A percentile compares a stretch with the other conserved stretches of the same genome.
phyloP scores from a whole-genome alignment of 495 filamentous ascomycete genomes.

The Sabuloglossum arenarium region DNA sequence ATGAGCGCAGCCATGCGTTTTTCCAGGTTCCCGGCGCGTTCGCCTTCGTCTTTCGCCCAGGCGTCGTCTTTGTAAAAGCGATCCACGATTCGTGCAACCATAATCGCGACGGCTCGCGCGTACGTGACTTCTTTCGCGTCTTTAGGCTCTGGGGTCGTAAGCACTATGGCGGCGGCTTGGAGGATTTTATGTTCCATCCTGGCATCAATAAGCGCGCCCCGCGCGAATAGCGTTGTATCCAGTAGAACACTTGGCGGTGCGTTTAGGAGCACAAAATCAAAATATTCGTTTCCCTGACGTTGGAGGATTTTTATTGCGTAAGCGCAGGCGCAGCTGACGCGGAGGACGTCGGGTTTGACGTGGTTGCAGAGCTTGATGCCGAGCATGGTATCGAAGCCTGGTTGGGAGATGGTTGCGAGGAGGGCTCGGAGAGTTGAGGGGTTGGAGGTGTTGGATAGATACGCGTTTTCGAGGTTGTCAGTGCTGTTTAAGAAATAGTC shows the following conservation, averaged over 20 bases:
- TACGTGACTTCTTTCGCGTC: background rate
- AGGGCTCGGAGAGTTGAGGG: background rate
- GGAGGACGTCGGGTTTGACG: background rate
- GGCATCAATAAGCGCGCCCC: background rate
- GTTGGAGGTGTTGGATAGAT: constrained; percentile 3
- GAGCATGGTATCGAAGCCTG: background rate
- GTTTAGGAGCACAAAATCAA: background rate
- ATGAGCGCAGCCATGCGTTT: background rate
- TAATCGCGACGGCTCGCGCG: background rate
- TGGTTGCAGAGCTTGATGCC: background rate
- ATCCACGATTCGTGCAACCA: background rate
- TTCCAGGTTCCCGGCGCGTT: background rate
- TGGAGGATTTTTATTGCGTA: background rate
- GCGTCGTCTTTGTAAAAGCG: background rate
- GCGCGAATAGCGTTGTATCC: background rate
- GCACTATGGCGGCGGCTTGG: background rate
- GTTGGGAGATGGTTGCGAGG: background rate
- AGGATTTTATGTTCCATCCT: background rate
- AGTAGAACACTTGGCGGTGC: background rate
- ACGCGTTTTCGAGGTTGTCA: constrained; percentile 26
- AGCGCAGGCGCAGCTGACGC: background rate
- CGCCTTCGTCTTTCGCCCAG: background rate
- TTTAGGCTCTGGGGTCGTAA: background rate
- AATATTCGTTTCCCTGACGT: background rate
- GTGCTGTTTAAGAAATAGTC: constrained; percentile 17